These are phyloP conservation scores for Chrysoporthe puriensis DNA, from an alignment of 2,329 filamentous ascomycete genomes.

Conservation along the genomic window DNA sequence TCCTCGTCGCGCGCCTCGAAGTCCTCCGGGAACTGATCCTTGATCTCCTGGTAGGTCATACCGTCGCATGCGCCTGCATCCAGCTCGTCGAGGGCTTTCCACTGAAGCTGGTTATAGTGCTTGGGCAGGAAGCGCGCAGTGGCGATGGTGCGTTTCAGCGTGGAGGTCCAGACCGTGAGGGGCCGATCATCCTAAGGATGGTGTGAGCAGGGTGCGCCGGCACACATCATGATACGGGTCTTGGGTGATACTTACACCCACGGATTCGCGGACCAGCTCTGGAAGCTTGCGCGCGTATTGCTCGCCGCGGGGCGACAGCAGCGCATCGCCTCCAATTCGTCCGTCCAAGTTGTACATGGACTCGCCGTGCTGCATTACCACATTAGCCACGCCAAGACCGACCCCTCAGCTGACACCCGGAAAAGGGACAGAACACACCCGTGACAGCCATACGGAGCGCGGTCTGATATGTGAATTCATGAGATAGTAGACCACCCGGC, in stretches of 20 bases:
- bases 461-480: slow-evolving; percentile 99
- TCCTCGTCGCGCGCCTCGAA: slow-evolving; percentile 95
- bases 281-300: slow-evolving; percentile 86
- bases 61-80: slow-evolving; percentile 97
- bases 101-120: slow-evolving; percentile 91
- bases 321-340: slow-evolving; percentile 89
- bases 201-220: slow-evolving; percentile 34
- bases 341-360: slow-evolving; percentile 90
- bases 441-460: slow-evolving; percentile 92
- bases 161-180: slow-evolving; percentile 66
- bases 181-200: slow-evolving; percentile 58
- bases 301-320: slow-evolving; percentile 83
- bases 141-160: slow-evolving; percentile 81
- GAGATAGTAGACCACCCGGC: slow-evolving; percentile 94
- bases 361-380: slow-evolving; percentile 75
- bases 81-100: slow-evolving; percentile 97
- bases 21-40: slow-evolving; percentile 88
- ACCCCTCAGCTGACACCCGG: slow-evolving; percentile 8
- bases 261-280: slow-evolving; percentile 80
- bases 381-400: slow-evolving; percentile 28
- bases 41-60: slow-evolving; percentile 94
- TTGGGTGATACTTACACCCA: slow-evolving; percentile 65
- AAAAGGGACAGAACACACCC: slow-evolving; percentile 59
- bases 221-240: not conserved
- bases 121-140: slow-evolving; percentile 81